Percentiles rank a stretch among this genome's conserved stretches.
Conservation (phyloP, 768 basidiomycete genomes). For the Phylloporus arenicola region DNA sequence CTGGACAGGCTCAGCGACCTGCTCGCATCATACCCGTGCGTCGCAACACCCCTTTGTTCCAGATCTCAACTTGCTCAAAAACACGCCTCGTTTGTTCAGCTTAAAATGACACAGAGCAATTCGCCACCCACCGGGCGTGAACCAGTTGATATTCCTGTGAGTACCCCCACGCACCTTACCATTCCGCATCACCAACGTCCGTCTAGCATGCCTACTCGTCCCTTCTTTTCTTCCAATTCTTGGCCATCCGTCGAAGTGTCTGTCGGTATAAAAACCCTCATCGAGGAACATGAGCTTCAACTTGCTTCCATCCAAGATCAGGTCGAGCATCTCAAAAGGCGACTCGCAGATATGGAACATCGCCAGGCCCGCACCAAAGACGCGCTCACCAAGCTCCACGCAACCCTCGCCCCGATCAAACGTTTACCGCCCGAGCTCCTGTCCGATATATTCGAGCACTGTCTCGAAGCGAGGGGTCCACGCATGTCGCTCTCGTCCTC, state of each 20-base stretch:
- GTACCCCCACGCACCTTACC: not conserved
- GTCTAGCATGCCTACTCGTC: constrained; percentile 6
- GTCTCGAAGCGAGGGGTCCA: constrained; percentile 4
- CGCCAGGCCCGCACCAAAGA: constrained; percentile 2
- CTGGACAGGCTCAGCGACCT: not conserved
- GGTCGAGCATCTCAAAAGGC: constrained; percentile 1
- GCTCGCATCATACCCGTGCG: not conserved
- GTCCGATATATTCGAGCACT: constrained; percentile 23
- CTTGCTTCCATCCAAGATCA: constrained; percentile 12
- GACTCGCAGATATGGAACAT: constrained; percentile 11
- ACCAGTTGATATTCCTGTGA: constrained; percentile 9
- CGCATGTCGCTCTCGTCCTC: not conserved
- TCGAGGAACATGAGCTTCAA: constrained; percentile 12
- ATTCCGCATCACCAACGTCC: not conserved
- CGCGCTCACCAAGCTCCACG: constrained; percentile 12
- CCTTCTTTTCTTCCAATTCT: constrained; percentile 12
- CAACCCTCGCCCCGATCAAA: constrained; percentile 18
- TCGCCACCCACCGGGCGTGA: not conserved
- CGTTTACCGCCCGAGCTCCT: constrained; percentile 24
- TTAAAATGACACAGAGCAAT: not conserved
- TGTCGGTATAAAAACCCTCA: constrained; percentile 10
- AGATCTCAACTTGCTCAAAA: not conserved
- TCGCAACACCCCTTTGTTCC: not conserved
- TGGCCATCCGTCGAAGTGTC: constrained; percentile 11
- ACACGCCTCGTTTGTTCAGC: not conserved